These are phyloP conservation scores for Stachybotrys elegans DNA, from an alignment of 2,329 filamentous ascomycete genomes.

Conservation along the genomic window DNA sequence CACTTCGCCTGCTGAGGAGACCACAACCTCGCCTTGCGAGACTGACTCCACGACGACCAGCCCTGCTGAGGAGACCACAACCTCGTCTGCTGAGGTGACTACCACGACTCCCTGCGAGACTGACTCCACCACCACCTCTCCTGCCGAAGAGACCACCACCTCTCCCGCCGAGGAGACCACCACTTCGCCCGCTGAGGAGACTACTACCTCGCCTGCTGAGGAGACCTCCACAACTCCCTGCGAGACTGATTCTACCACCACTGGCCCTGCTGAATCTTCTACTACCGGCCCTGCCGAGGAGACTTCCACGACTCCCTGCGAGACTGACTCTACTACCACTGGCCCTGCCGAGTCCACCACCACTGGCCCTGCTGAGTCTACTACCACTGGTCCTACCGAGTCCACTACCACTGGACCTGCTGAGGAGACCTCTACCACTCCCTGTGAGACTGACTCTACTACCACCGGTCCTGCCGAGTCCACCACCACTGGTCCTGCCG, in stretches of 20 bases:
- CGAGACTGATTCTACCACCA: not conserved
- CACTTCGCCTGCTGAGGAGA: constrained; percentile 7
- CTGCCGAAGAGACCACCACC: constrained; percentile 1
- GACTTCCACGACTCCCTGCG: not conserved
- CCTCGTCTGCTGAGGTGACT: not conserved
- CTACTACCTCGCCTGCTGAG: not conserved
- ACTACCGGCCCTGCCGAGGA: not conserved
- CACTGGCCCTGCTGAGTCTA: not conserved
- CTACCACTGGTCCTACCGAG: too few relatives aligned
- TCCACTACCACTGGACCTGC: constrained; percentile 8
- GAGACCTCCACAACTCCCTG: not conserved
- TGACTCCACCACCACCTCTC: not conserved
- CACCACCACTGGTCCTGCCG: not conserved
- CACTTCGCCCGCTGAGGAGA: not conserved
- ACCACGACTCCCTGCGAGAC: not conserved
- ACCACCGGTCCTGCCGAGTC: not conserved
- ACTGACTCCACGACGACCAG: not conserved
- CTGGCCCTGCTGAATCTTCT: not conserved
- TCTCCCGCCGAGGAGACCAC: not conserved
- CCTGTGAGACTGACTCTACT: not conserved
- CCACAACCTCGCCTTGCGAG: constrained; percentile 4
- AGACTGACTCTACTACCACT: too few relatives aligned
- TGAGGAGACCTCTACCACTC: constrained; percentile 5
- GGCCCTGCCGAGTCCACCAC: constrained; percentile 1
- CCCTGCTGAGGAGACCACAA: not conserved